Percentiles rank a stretch among this genome's conserved stretches.
Conservation (phyloP, 1,284 basidiomycete species). For the Psilocybe mexicana region DNA sequence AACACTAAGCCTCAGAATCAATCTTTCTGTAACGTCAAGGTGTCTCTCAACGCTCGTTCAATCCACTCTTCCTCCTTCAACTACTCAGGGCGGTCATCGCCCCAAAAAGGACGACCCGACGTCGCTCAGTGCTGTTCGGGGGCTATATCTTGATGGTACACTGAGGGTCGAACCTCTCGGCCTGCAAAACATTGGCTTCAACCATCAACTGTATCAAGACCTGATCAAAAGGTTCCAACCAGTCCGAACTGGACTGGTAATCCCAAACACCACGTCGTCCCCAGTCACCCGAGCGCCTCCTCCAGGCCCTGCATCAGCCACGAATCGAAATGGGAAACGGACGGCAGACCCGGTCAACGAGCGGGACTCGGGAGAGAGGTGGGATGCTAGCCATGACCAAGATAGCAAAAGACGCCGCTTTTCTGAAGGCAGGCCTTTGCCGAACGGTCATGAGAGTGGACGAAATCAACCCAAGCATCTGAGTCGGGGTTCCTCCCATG, state of each 20-base stretch:
- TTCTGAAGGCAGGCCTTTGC: too few species aligned
- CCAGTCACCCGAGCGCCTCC: background rate
- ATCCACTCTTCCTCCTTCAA: background rate
- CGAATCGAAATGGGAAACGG: too few species aligned
- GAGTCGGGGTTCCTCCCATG: too few species aligned
- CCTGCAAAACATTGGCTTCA: slow-evolving; percentile 15
- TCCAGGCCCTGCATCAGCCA: too few species aligned
- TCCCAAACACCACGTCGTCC: background rate
- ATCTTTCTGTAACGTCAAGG: background rate
- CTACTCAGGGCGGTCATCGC: background rate
- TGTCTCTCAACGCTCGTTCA: background rate
- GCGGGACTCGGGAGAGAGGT: too few species aligned
- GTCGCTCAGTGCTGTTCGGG: background rate
- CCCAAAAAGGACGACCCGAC: background rate
- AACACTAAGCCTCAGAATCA: background rate
- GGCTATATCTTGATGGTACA: slow-evolving; percentile 4
- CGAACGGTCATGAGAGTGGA: too few species aligned
- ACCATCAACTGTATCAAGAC: slow-evolving; percentile 3
- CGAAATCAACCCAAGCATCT: too few species aligned
- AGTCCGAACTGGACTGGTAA: background rate
- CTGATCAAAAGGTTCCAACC: slow-evolving; percentile 3
- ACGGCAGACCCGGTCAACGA: too few species aligned
- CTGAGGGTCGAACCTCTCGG: slow-evolving; percentile 14
- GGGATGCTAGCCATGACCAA: too few species aligned
- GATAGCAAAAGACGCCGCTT: too few species aligned